Evolutionary conservation across 1,139 yeast species (phyloP), one percentile per base, ranked within the genome.

Genomic region (Yamadazyma taylorii): DNA sequence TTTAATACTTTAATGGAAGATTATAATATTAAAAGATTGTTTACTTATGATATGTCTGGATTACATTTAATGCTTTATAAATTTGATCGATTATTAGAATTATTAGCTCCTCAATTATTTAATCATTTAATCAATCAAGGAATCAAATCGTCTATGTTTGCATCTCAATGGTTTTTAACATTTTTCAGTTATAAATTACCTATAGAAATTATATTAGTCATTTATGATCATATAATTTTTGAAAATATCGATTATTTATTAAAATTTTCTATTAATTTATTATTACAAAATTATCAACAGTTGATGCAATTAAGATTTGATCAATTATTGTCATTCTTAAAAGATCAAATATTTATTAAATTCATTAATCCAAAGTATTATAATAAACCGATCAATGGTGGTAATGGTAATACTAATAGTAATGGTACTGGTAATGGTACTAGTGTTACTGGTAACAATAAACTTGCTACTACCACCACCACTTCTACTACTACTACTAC

Each of bases 181-280:
- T 75, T 92, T 48, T 92, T 92, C 64, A 96, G 96, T 11, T 92
- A 92, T 66, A 85, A 86, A 55, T 87, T 90, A 60, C 97, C 98
- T 11, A 65, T 87, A 36, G 85, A 81, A 39, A 81, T 88, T 52
- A 96, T 88, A 28, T 67, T 86, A 46, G 73, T 95, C 40, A 85
- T 92, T 31, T 85, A 79, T 56, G 97, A 92, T 63, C 77, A 86
- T 39, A 79, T 92, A 13, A 77, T 92, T 34, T 83, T 95, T 5
- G 96, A 90, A 62, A 97, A 97, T 22, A 67, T 83, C 38, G 97
- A 89, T 58, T 79, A 94, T 3, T 68, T 90, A 37, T 67, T 92
- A 50, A 80, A 86, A 53, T 83, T 92, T 60, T 89, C 95, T 0
- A 69, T 88, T 12, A 87, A 87, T 32, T 66, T 92, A 46, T 78